Base-by-base conservation (phyloP, 2,329 filamentous ascomycete species). In the Fusarium camptoceras region DNA sequence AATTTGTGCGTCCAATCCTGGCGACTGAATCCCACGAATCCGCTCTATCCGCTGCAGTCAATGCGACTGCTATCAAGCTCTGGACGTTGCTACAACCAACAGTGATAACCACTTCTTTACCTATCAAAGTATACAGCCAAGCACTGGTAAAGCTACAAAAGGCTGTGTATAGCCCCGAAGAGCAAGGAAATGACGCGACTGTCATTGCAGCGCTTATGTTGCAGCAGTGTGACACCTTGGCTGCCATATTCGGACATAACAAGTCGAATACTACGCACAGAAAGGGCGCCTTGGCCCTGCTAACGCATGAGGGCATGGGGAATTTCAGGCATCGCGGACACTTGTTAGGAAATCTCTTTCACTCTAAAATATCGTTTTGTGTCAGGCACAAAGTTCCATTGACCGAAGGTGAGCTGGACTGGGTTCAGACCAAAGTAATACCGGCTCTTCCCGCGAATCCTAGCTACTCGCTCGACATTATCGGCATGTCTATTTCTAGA, bases 161-260 rank as follows among this genome's bases (percentile, higher is more conserved):
- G 14, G 69, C 69, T 2, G 53, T 58, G 0, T 6, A 48, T 3
- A 22, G 39, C 2, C n/a, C 51, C 0, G 5, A 14, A 3, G 61
- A 69, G 8, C 42, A 48, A 11, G 41, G 12, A 0, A 24, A 27
- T 0, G 65, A 66, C 14, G 68, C 55, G 0, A 72, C 68, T 0
- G 69, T 71, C 3, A 5, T 72, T 1, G 49, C 69, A 1, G 55
- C 61, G 1, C 49, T 72, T 3, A 39, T 71, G n/a, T 28, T 72
- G 2, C 69, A 72, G 27, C 30, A 54, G 6, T 49, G 71, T 16
- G 69, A 69, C 3, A 72, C 64, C 8, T 1, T 69, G 1, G 59
- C 68, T 0, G 69, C 69, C 5, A 44, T 71, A 22, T 59, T 43
- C 0, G 57, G 51, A 0, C 60, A 59, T 1, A 4, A 39, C 2